phyloP scores from a whole-genome alignment of 805 yeast genomes.

The Candida suzukii region DNA sequence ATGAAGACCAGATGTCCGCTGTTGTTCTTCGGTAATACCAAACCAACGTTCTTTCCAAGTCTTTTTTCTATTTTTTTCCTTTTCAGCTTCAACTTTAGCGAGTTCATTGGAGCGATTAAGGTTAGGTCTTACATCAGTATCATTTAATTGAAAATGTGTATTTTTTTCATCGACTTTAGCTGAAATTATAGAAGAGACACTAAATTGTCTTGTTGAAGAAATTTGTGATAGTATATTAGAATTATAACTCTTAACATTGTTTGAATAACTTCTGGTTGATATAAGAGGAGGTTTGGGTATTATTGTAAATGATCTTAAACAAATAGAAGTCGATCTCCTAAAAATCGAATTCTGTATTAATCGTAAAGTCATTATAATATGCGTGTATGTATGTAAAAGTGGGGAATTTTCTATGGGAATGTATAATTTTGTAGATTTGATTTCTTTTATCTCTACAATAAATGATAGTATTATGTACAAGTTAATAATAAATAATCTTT shows the following conservation, averaged over 20 bases:
- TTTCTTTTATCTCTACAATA: too few relatives aligned
- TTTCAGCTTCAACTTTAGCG: too few relatives aligned
- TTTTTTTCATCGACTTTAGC: not conserved
- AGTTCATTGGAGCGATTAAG: not conserved
- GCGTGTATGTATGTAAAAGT: too few relatives aligned
- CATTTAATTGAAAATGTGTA: not conserved
- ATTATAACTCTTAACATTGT: too few relatives aligned
- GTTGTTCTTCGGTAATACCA: constrained; percentile 24
- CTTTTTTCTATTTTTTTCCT: not conserved
- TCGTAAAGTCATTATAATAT: not conserved
- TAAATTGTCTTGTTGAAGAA: not conserved
- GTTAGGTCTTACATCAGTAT: not conserved
- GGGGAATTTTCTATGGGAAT: not conserved
- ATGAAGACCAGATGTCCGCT: constrained; percentile 24
- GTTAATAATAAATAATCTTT: not conserved
- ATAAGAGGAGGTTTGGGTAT: not conserved
- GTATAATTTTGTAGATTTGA: too few relatives aligned
- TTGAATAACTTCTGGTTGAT: too few relatives aligned
- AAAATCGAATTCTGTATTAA: too few relatives aligned
- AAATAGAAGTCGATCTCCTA: not conserved
- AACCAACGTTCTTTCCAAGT: constrained; percentile 22
- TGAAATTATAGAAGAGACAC: not conserved
- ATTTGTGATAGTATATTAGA: too few relatives aligned
- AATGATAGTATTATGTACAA: too few relatives aligned
- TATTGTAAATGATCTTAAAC: not conserved